These are phyloP conservation scores for Monosporascus sp. DNA, from an alignment of 2,329 filamentous ascomycete genomes.

Conservation along the genomic window DNA sequence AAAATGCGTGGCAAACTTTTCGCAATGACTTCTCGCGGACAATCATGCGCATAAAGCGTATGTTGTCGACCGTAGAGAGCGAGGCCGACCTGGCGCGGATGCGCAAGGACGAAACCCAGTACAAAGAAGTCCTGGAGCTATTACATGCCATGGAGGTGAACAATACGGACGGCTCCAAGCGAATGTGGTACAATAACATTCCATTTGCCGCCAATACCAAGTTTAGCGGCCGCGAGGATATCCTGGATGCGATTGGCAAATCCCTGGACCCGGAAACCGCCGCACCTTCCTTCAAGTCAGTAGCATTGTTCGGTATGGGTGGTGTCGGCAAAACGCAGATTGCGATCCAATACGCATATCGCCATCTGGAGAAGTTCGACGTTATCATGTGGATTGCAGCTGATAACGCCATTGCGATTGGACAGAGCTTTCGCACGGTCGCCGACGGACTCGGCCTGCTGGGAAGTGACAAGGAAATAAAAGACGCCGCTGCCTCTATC, in stretches of 20 bases:
- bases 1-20: constrained; percentile 18
- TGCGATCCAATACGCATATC: constrained; percentile 22
- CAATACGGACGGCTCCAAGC: constrained; percentile 3
- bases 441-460: not conserved
- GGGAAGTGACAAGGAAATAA: constrained; percentile 9
- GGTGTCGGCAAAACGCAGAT: constrained; percentile 28
- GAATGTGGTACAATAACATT: constrained; percentile 8
- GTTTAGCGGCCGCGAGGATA: constrained; percentile 2
- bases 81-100: constrained; percentile 25
- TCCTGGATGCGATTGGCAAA: not conserved
- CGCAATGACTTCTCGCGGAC: constrained; percentile 15
- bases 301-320: constrained; percentile 25
- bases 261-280: not conserved
- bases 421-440: constrained; percentile 11
- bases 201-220: constrained; percentile 1
- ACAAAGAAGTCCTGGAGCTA: constrained; percentile 4
- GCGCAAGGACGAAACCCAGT: constrained; percentile 17
- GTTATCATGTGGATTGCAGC: constrained; percentile 17
- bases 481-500: constrained; percentile 13
- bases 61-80: constrained; percentile 21
- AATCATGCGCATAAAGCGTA: constrained; percentile 16
- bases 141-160: constrained; percentile 4
- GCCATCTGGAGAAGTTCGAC: constrained; percentile 14
- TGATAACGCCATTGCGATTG: constrained; percentile 13
- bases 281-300: constrained; percentile 11